Base-by-base conservation (phyloP, 164 flowering plant genomes). In the Taxillus chinensis region DNA sequence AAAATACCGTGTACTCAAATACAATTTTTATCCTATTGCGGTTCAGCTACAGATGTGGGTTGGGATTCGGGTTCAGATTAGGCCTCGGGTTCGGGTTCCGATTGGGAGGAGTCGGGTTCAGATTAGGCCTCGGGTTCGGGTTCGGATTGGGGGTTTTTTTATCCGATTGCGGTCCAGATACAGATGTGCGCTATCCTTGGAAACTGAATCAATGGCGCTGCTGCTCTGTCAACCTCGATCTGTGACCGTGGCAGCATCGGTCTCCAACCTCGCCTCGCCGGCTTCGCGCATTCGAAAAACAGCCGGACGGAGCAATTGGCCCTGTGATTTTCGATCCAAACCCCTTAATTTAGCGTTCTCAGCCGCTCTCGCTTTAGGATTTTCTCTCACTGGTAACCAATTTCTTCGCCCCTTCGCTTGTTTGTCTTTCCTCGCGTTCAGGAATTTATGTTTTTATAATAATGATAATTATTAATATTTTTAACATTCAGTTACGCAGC, bases 281-380 rank as follows among this genome's bases (percentile, higher is more conserved):
- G 27, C 67, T 38, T 10, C 63, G 45, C 10, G 67, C 13, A 56
- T 39, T 41, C 39, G 8, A 55, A 73, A 68, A 7, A 17, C 74
- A 39, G 53, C 60, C 45, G 52, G 55, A 45, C 74, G 68, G 62
- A 46, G 63, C 27, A 73, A 75, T 17, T 68, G 86, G 81, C 79
- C 74, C 14, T 41, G 76, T 5, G 72, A 73, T 61, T 52, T 80
- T 55, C 63, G 64, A 3, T 73, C 84, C 45, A 84, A 79, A 62
- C 78, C 90, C 37, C 46, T 83, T 59, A 86, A 71, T 65, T 70
- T 82, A 41, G 77, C 74, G 43, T 76, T 91, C 63, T 80, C 96
- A 3, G 78, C 82, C 5, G 77, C 90, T 68, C 83, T 91, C 17
- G 62, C 90, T 11, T 77, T 91, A 41, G 80, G 83, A 41, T 48